Base-by-base conservation (phyloP, 1,139 yeast species). In the Debaryomyces psychrophilus region DNA sequence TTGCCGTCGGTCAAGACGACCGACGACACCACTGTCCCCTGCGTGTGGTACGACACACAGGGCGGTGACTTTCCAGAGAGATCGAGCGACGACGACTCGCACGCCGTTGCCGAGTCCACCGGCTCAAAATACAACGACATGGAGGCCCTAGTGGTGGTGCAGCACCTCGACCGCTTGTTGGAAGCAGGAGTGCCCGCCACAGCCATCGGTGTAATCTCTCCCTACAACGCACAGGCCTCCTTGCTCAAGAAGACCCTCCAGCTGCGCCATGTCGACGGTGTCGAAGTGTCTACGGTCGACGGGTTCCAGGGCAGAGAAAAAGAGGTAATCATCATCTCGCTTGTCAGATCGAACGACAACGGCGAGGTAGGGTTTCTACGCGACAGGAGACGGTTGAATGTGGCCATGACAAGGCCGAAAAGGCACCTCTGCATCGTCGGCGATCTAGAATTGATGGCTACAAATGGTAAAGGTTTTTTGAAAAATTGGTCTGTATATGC, bases 331-430 rank as follows among this genome's bases (percentile, higher is more conserved):
- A 90, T 73, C 6, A 59, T 73, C 4, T 60, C 72, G 17, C 60
- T 73, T 22, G 79, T 73, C 4, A 56, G 79, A 47, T 67, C 74
- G 17, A 73, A 73, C 51, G 89, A 77, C 39, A 57, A 66, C 8
- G 67, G 76, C 39, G 87, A 84, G 45, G 83, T 90, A 43, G 97
- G 97, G 12, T 90, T 90, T 59, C 67, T 90, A 47, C 74, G 76
- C 34, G 96, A 90, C 55, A 76, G 79, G 48, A 69, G 90, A 34
- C 15, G 53, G 17, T 44, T 50, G 37, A 50, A 90, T 60, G 98
- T 92, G 33, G 96, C 97, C 3, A 90, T 92, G 66, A 90, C 98
- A 0, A 75, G 99, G 53, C 90, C 97, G 2, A 85, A 87, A 59
- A 73, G 93, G 50, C 98, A 92, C 56, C 69, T 93, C 6, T 88